These are phyloP conservation scores for Xylaria sp. DNA, from an alignment of 2,329 filamentous ascomycete species.

Conservation along the genomic window DNA sequence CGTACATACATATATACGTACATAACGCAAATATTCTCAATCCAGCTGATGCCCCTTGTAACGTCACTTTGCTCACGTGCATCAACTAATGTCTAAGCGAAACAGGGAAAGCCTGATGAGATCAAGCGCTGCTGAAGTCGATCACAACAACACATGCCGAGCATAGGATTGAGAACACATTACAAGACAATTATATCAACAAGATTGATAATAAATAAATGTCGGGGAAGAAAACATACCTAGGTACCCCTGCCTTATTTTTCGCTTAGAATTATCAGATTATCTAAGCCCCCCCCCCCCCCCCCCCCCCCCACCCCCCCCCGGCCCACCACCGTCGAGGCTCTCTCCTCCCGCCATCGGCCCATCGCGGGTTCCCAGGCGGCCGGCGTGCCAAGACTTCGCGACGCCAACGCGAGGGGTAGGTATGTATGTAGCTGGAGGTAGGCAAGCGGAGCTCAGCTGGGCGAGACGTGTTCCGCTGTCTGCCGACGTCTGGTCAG, in stretches of 20 bases:
- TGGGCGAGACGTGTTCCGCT: no score
- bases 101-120: not conserved
- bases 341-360: not conserved
- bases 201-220: no score
- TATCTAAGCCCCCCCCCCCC: not conserved
- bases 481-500: no score
- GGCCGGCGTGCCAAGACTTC: not conserved
- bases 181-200: no score
- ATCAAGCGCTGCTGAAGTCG: no score
- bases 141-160: no score
- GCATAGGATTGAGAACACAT: not conserved
- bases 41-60: not conserved
- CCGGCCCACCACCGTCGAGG: no score
- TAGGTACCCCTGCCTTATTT: no score
- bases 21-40: no score
- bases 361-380: not conserved
- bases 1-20: not conserved
- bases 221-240: no score
- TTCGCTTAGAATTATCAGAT: not conserved
- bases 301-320: no score
- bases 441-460: no score
- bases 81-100: not conserved
- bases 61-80: not conserved
- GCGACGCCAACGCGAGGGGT: not conserved
- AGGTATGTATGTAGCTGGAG: not conserved